Base-by-base conservation (phyloP, 2,329 filamentous ascomycete species). In the Metarhizium album region DNA sequence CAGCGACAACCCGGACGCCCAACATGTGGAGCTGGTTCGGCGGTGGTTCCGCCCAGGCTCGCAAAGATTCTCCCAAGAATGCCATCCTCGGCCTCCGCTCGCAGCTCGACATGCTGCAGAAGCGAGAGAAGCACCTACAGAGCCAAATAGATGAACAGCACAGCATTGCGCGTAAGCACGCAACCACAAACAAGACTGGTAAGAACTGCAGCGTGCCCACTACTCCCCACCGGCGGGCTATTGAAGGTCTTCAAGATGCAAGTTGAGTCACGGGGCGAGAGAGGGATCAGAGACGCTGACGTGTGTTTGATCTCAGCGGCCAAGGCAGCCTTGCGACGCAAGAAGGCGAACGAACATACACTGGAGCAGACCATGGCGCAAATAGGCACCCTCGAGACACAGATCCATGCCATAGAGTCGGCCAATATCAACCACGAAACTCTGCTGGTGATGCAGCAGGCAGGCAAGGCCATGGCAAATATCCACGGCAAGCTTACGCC, bases 401-500 rank as follows among this genome's bases (percentile, higher is more conserved):
- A 98, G 68, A 94, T 97, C 64, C 93, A 93, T 68, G 85, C 87
- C 53, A 97, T 98, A 74, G 93, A 98, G 71, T 89, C 90, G 46
- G 93, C 93, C 55, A 98, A 97, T 68, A 96, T 98, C 75, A 98
- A 98, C 76, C 84, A 91, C 71, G 90, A 96, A 75, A 98, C 93
- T 13, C 76, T 97, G 57, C 80, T 85, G 59, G 91, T 90, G 7
- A 96, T 98, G 90, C 85, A 95, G 79, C 84, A 84, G 65, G 91
- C 93, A 11, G 83, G 87, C 57, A 74, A 83, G 54, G 93, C 91
- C 35, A 97, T 98, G 90, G 86, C 90, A 74, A 75, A 84, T 57
- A 98, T 98, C 60, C 90, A 97, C 67, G 85, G 83, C 60, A 87
- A 87, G 57, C 81, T 97, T 58, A 95, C 88, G 46, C 87, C 93